Base-by-base conservation (phyloP, 305 asterid genomes). In the Ruellia speciosa region DNA sequence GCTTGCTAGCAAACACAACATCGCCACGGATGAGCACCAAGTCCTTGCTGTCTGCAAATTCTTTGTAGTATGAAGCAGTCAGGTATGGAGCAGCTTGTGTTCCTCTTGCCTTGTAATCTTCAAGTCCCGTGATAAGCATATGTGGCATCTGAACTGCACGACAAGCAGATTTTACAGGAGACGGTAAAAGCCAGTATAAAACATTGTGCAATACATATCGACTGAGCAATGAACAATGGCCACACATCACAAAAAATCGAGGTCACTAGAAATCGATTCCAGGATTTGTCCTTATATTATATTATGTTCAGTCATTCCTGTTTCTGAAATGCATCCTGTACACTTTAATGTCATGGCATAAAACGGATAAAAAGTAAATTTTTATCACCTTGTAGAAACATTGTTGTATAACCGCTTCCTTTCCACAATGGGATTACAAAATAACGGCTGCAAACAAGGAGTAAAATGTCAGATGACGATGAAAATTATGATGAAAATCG, bases 61-160 rank as follows among this genome's bases (percentile, higher is more conserved):
- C 95, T 18, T 73, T 85, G 83, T 88, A 90, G 67, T 74, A 77
- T 19, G 93, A 54, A 64, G 85, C 82, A 4, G 94, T 85, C 43
- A 87, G 68, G 87, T 85, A 87, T 17, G 94, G 96, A 57, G 96
- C 71, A 67, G 96, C 95, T 75, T 90, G 96, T 48, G 94, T 88
- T 70, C 98, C 98, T 75, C 88, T 87, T 18, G 96, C 95, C 70
- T 83, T 87, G 65, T 90, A 88, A 67, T 85, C 96, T 72, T 87
- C 96, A 34, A 90, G 96, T 58, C 96, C 98, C 17, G 95, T 90
- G 72, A 90, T 77, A 58, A 90, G 81, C 61, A 88, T 75, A 82
- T 81, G 86, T 28, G 98, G 96, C 86, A 79, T 84, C 80, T 87
- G 85, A 73, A 82, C 95, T 87, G 92, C 63, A 72, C 18, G 49